Evolutionary conservation across 305 asterid genomes (phyloP), one percentile per base, ranked within the genome.

Genomic region (Withania somnifera): DNA sequence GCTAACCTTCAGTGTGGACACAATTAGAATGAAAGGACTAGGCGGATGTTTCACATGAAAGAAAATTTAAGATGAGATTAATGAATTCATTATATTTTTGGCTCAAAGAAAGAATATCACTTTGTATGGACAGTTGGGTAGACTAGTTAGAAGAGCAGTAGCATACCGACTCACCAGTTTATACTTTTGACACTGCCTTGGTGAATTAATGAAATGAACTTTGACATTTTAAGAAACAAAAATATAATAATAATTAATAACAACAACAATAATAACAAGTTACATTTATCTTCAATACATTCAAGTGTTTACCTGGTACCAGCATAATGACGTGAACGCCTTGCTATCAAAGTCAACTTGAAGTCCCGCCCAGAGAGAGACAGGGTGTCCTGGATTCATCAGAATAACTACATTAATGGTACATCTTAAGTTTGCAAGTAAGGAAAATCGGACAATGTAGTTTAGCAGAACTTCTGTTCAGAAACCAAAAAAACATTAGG

Each of bases 261-360:
- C 8, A 64, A 53, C 20, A 81, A 38, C 30, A 81, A 40, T 36
- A 42, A 64, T 26, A 83, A 77, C 54, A 82, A 66, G 47, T 51
- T 50, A 57, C 68, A 80, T 34, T 34, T 64, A 24, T 56, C 66
- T 79, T 58, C 24, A 32, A 22, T 53, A 28, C 78, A 56, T 66
- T 76, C 40, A 30, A 30, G 34, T 61, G 76, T 88, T 84, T 76
- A 97, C 99, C 99, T 93, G 86, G 98, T 95, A 78, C 99, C 99
- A 89, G 99, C 99, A 89, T 91, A 94, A 90, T 94, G 97, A 38
- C 99, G 93, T 34, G 99, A 95, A 84, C 99, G 99, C 83, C 99
- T 93, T 54, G 97, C 95, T 82, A 95, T 89, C 26, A 95, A 89
- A 79, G 95, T 89, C 86, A 95, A 86, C 88, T 88, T 88, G 89